Base-by-base conservation (phyloP, 495 filamentous ascomycete genomes). In the Podospora australis region DNA sequence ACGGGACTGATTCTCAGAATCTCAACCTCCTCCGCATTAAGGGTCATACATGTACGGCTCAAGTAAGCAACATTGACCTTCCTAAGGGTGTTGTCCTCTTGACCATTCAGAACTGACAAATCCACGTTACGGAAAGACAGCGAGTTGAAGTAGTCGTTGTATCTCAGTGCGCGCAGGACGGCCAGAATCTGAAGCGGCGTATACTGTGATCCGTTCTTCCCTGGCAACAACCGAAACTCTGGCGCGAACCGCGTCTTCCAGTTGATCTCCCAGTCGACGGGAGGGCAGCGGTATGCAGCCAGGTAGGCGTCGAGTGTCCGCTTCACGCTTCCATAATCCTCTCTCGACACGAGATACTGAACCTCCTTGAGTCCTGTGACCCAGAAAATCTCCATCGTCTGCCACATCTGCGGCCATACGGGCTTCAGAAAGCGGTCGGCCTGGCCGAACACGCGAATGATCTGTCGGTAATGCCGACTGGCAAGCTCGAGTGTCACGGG, bases 291-390 rank as follows among this genome's bases (percentile, higher is more conserved):
- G 55, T 89, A 96, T 19, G 84, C 88, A 7, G 86, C 77, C 50
- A 87, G 86, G 62, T 95, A 96, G 13, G 89, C 92, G 32, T 86
- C 79, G 16, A 98, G 70, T 0, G 90, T 96, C 22, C 86, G 79
- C 55, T 86, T 84, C 58, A 96, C 82, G 52, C 82, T 84, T 29
- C 82, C 80, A 56, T 88, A 81, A 49, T 96, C 88, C 53, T 94
- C 83, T 24, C 80, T 74, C 21, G 81, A 65, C 43, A 76, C 70
- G 11, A 80, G 59, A 32, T 66, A 66, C 28, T 70, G 69, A 3
- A 66, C 60, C 26, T 67, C 65, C n/a, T 73, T 73, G n/a, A 79
- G 75, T 39, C 84, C 80, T 34, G 81, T 70, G 20, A 83, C 71
- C 16, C 75, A 76, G 46, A 86, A 78, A 4, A 89, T 65, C 50